A percentile compares a stretch with the other conserved stretches of the same genome.
Evolutionary conservation across 805 yeast species (phyloP).

Genomic region (Ogataea kodamae): DNA sequence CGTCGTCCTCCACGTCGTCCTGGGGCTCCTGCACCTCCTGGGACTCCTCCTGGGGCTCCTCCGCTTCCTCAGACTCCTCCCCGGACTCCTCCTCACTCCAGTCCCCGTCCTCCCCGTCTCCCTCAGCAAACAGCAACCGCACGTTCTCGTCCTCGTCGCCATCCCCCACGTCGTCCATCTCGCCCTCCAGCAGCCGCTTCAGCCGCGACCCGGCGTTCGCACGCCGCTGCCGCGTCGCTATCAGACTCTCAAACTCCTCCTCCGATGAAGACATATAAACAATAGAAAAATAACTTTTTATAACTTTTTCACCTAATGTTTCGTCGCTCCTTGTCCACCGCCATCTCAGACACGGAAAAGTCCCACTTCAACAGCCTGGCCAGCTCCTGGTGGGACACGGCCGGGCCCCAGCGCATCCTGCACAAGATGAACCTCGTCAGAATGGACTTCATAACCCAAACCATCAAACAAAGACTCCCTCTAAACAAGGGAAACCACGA

Average conservation of each 20-base stretch:
- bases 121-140: slow-evolving; percentile 62
- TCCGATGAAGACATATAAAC: slow-evolving; percentile 14
- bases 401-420: slow-evolving; percentile 88
- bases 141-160: slow-evolving; percentile 75
- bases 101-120: slow-evolving; percentile 55
- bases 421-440: slow-evolving; percentile 92
- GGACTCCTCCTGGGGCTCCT: slow-evolving; percentile 18
- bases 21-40: slow-evolving; percentile 24
- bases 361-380: slow-evolving; percentile 85
- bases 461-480: slow-evolving; percentile 43
- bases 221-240: slow-evolving; percentile 72
- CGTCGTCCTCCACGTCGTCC: slow-evolving; percentile 31
- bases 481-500: slow-evolving; percentile 44
- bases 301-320: slow-evolving; percentile 1
- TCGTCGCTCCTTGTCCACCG: slow-evolving; percentile 8
- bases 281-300: not conserved
- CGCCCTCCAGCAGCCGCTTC: slow-evolving; percentile 67
- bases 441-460: slow-evolving; percentile 77
- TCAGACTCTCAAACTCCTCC: slow-evolving; percentile 51
- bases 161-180: slow-evolving; percentile 30
- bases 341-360: slow-evolving; percentile 60
- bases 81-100: slow-evolving; percentile 36
- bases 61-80: slow-evolving; percentile 31
- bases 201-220: slow-evolving; percentile 89
- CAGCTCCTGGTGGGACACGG: slow-evolving; percentile 96